Evolutionary conservation across 805 yeast species (phyloP).

Genomic region (Candida manassasensis): DNA sequence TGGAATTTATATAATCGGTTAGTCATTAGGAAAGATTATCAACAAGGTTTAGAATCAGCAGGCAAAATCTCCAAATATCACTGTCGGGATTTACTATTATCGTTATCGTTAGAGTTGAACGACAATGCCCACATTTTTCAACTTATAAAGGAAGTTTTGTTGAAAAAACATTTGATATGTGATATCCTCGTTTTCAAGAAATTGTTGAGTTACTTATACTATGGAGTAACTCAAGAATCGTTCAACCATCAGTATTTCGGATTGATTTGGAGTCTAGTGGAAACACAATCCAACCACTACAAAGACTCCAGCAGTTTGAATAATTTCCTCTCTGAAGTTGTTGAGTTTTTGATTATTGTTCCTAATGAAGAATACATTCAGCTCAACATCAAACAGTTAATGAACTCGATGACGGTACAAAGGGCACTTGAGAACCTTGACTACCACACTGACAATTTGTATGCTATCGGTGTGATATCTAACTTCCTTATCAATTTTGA

Average conservation of each 20-base stretch:
- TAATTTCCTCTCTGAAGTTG: slow-evolving; percentile 27
- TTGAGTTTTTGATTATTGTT: slow-evolving; percentile 16
- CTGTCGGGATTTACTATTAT: slow-evolving; percentile 28
- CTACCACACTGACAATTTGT: slow-evolving; percentile 26
- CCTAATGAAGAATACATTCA: slow-evolving; percentile 7
- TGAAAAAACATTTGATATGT: slow-evolving; percentile 25
- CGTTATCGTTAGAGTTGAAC: slow-evolving; percentile 27
- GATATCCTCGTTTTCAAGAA: slow-evolving; percentile 27
- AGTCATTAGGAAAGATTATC: slow-evolving; percentile 34
- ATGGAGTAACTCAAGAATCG: slow-evolving; percentile 15
- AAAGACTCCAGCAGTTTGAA: slow-evolving; percentile 18
- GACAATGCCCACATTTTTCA: slow-evolving; percentile 33
- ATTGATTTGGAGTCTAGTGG: slow-evolving; percentile 30
- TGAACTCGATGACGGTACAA: slow-evolving; percentile 27
- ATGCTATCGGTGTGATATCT: slow-evolving; percentile 25
- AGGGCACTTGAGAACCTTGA: slow-evolving; percentile 22
- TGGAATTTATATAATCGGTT: slow-evolving; percentile 32
- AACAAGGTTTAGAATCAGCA: slow-evolving; percentile 10
- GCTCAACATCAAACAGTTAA: slow-evolving; percentile 14
- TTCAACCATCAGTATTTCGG: slow-evolving; percentile 25
- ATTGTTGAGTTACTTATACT: slow-evolving; percentile 24
- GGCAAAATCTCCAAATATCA: slow-evolving; percentile 8
- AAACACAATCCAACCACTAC: slow-evolving; percentile 28
- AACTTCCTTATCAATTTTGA: slow-evolving; percentile 16
- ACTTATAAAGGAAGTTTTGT: slow-evolving; percentile 30